These are phyloP conservation scores for Graphilbum sp. DNA, from an alignment of 2,329 filamentous ascomycete genomes.

Conservation along the genomic window DNA sequence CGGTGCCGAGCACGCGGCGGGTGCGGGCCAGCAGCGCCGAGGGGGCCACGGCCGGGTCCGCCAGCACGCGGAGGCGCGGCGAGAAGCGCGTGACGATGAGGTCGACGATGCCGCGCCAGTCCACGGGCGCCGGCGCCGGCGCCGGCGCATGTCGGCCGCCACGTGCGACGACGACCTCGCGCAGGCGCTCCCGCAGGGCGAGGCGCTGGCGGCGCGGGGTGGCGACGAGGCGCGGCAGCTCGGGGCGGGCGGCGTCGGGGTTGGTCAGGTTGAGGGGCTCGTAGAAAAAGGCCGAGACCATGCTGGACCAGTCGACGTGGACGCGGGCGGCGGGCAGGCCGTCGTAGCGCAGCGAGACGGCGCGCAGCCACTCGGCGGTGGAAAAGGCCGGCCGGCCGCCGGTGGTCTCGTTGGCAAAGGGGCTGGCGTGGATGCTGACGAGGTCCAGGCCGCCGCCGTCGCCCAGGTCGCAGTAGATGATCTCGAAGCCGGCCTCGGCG, in stretches of 20 bases:
- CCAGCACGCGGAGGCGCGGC: slow-evolving; percentile 30
- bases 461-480: slow-evolving; percentile 49
- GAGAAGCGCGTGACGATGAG: slow-evolving; percentile 48
- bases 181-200: slow-evolving; percentile 16
- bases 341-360: slow-evolving; percentile 26
- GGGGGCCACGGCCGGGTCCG: slow-evolving; percentile 6
- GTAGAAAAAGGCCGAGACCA: slow-evolving; percentile 35
- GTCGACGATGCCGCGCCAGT: slow-evolving; percentile 56
- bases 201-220: slow-evolving; percentile 9
- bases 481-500: slow-evolving; percentile 55
- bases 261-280: slow-evolving; percentile 32
- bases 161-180: slow-evolving; percentile 12
- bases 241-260: slow-evolving; percentile 14
- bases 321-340: slow-evolving; percentile 26
- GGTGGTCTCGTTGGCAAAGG: slow-evolving; percentile 9
- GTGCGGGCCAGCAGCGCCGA: slow-evolving; percentile 17
- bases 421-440: slow-evolving; percentile 12
- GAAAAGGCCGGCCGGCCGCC: slow-evolving; percentile 3
- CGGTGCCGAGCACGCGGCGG: slow-evolving; percentile 14
- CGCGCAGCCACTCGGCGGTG: slow-evolving; percentile 21
- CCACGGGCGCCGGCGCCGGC: slow-evolving; percentile 14
- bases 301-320: slow-evolving; percentile 29
- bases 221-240: slow-evolving; percentile 13
- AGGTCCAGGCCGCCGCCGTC: slow-evolving; percentile 20
- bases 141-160: slow-evolving; percentile 17